A percentile compares a stretch with the other conserved stretches of the same genome.
Conservation (phyloP, 306 rosid species). For the Bauhinia variegata region DNA sequence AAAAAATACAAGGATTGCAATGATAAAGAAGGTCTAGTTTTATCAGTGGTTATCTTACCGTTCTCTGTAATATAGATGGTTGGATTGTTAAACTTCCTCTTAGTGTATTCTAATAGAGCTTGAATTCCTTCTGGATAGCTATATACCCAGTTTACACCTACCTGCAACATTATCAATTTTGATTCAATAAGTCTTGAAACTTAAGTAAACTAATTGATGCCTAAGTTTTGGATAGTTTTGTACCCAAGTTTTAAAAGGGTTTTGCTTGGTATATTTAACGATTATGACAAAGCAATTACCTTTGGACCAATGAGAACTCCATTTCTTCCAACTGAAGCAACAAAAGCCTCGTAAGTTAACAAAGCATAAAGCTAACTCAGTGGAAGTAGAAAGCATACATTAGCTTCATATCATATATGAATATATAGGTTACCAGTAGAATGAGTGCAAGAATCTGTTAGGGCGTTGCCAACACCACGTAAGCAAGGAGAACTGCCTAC, state of each 20-base stretch:
- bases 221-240: no score
- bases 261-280: neutral
- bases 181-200: no score
- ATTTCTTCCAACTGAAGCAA: slow-evolving; percentile 18
- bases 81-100: slow-evolving; percentile 39
- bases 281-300: slow-evolving; percentile 11
- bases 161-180: slow-evolving; percentile 3
- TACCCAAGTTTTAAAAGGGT: no score
- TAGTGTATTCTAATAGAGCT: slow-evolving; percentile 35
- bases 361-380: neutral
- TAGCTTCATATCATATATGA: neutral
- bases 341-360: neutral
- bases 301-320: slow-evolving; percentile 35
- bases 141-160: slow-evolving; percentile 33
- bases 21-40: neutral
- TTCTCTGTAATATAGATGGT: slow-evolving; percentile 51
- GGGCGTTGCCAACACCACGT: neutral
- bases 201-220: no score
- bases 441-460: slow-evolving; percentile 15
- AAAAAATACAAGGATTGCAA: neutral
- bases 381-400: neutral
- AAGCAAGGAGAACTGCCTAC: slow-evolving; percentile 22
- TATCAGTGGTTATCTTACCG: slow-evolving; percentile 25
- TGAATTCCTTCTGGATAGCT: slow-evolving; percentile 45
- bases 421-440: slow-evolving; percentile 4